phyloP scores from a whole-genome alignment of 257 asterid genomes.

The Solanum raphanifolium region DNA sequence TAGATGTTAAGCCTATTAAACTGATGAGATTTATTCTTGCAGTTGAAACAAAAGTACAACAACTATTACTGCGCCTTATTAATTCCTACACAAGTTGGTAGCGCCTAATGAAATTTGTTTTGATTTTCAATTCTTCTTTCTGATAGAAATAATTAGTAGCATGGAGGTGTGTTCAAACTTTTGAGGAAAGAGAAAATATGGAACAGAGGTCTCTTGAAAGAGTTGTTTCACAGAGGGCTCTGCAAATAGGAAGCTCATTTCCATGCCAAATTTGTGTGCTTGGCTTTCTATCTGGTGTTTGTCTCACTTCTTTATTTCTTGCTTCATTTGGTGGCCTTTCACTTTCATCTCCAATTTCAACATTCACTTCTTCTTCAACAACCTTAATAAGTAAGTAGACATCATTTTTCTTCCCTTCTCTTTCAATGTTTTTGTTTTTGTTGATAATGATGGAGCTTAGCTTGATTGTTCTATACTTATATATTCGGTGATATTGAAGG shows the following conservation, averaged over 20 bases:
- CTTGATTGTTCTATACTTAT: too few relatives aligned
- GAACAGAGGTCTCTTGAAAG: slow-evolving; percentile 67
- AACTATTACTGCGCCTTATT: neutral
- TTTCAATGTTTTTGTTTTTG: too few relatives aligned
- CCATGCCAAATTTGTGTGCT: slow-evolving; percentile 75
- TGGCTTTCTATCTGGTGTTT: slow-evolving; percentile 80
- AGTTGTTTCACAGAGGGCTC: slow-evolving; percentile 66
- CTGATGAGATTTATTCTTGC: neutral
- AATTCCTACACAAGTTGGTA: neutral
- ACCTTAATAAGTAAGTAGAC: slow-evolving; percentile 7
- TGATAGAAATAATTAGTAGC: too few relatives aligned
- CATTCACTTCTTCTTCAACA: slow-evolving; percentile 12
- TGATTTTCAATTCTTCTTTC: too few relatives aligned
- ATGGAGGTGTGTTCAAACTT: too few relatives aligned
- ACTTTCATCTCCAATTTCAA: slow-evolving; percentile 16
- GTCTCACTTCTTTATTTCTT: slow-evolving; percentile 68
- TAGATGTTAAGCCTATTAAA: neutral
- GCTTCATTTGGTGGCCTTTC: slow-evolving; percentile 43
- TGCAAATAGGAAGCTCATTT: slow-evolving; percentile 65
- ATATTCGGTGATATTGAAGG: too few relatives aligned
- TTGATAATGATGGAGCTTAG: too few relatives aligned
- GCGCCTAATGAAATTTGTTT: too few relatives aligned
- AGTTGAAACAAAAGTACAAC: neutral
- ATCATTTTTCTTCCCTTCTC: neutral
- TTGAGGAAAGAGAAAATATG: slow-evolving; percentile 18